Evolutionary conservation across 768 basidiomycete species (phyloP).

Genomic region (Russula sp.): DNA sequence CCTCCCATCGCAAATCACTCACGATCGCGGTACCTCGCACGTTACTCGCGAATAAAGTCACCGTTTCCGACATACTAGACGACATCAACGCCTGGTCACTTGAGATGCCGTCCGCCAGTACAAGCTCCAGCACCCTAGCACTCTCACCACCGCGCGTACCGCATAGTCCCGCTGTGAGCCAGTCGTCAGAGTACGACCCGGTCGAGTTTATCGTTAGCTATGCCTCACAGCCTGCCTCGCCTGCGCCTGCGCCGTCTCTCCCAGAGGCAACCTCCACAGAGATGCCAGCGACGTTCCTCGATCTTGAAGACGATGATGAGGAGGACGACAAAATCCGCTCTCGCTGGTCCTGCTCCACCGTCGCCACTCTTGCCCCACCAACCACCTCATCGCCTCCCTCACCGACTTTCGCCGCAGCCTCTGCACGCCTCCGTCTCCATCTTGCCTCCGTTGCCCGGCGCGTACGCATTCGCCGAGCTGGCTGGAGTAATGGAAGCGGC

Average conservation of each 20-base stretch:
- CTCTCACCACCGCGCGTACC: conserved; percentile 28
- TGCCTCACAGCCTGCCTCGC: not conserved
- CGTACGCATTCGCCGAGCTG: conserved; percentile 10
- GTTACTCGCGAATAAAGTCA: conserved; percentile 40
- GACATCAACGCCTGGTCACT: conserved; percentile 29
- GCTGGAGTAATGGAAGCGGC: not conserved
- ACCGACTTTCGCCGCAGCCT: not conserved
- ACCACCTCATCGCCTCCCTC: not conserved
- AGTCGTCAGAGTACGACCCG: conserved; percentile 16
- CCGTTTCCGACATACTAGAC: conserved; percentile 34
- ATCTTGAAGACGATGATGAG: conserved; percentile 31
- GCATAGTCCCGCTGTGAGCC: conserved; percentile 13
- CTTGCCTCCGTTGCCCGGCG: conserved; percentile 30
- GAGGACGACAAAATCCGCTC: conserved; percentile 45
- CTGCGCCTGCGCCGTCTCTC: not conserved
- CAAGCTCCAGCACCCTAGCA: conserved; percentile 26
- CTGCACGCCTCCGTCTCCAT: conserved; percentile 33
- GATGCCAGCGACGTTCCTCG: not conserved
- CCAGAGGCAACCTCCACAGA: not conserved
- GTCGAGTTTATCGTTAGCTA: conserved; percentile 10
- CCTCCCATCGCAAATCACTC: not conserved
- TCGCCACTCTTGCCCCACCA: conserved; percentile 40
- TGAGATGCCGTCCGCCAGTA: conserved; percentile 14
- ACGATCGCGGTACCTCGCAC: conserved; percentile 40
- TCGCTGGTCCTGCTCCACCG: conserved; percentile 66